Evolutionary conservation across 768 basidiomycete genomes (phyloP).

Genomic region (Psilocybe cyanescens): DNA sequence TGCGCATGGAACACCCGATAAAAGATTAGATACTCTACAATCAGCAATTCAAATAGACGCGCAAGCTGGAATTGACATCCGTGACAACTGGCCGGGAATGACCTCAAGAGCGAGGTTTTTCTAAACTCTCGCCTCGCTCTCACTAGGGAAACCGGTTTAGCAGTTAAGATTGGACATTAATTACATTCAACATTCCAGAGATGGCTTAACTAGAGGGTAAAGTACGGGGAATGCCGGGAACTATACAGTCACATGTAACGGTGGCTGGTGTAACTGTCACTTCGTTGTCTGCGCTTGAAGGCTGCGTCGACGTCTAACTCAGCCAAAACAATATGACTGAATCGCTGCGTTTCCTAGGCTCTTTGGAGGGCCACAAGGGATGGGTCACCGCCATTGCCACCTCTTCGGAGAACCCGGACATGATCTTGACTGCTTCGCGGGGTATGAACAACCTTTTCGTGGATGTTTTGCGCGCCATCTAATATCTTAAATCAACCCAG

Average conservation of each 20-base stretch:
- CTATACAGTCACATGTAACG: slow-evolving; percentile 64
- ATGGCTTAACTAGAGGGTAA: too few species aligned
- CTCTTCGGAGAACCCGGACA: slow-evolving; percentile 97
- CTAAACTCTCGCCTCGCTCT: neutral
- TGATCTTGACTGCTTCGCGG: slow-evolving; percentile 98
- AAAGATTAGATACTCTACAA: neutral
- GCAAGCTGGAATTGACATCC: neutral
- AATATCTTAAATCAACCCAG: slow-evolving; percentile 47
- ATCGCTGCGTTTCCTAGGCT: slow-evolving; percentile 89
- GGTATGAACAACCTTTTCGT: slow-evolving; percentile 53
- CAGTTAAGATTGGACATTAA: too few species aligned
- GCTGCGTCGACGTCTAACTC: slow-evolving; percentile 31
- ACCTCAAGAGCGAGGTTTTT: neutral
- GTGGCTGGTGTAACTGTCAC: slow-evolving; percentile 62
- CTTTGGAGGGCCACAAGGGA: slow-evolving; percentile 91
- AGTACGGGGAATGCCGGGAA: slow-evolving; percentile 28
- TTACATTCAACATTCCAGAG: too few species aligned
- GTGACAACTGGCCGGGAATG: neutral
- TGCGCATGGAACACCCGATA: neutral
- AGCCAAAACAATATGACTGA: slow-evolving; percentile 67
- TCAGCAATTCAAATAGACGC: neutral
- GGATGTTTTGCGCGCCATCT: slow-evolving; percentile 14
- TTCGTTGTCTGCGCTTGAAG: slow-evolving; percentile 25
- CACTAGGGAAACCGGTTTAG: too few species aligned
- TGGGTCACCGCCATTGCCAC: slow-evolving; percentile 99